These are phyloP conservation scores for Aspergillus pseudoterreus DNA, from an alignment of 2,329 filamentous ascomycete genomes.

Conservation along the genomic window DNA sequence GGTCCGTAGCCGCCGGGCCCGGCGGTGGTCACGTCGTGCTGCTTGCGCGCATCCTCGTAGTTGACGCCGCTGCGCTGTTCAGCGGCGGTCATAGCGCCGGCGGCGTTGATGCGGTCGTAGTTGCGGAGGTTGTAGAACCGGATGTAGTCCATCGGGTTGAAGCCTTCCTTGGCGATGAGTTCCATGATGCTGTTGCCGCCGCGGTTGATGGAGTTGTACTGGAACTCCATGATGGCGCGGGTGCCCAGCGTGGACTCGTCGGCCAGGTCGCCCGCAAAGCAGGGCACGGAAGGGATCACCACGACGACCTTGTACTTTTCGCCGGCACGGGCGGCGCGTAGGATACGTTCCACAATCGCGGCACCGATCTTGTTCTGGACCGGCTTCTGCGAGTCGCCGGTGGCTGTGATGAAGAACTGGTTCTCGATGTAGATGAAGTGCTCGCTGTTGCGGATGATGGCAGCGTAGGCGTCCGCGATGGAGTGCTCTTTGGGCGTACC, in stretches of 20 bases:
- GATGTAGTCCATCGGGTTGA: slow-evolving; percentile 77
- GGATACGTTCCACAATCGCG: slow-evolving; percentile 86
- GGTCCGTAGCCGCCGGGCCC: slow-evolving; percentile 43
- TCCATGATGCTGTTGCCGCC: slow-evolving; percentile 89
- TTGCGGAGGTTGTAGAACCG: slow-evolving; percentile 93
- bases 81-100: slow-evolving; percentile 30
- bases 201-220: slow-evolving; percentile 93
- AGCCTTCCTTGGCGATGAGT: slow-evolving; percentile 68
- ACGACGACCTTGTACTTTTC: slow-evolving; percentile 90
- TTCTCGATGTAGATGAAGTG: slow-evolving; percentile 98
- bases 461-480: slow-evolving; percentile 77
- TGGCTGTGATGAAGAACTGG: slow-evolving; percentile 97
- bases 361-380: slow-evolving; percentile 88
- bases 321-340: slow-evolving; percentile 73
- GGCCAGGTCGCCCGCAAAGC: slow-evolving; percentile 86
- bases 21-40: slow-evolving; percentile 45
- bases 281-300: slow-evolving; percentile 84
- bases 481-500: slow-evolving; percentile 81
- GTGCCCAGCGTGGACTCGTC: slow-evolving; percentile 82
- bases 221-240: slow-evolving; percentile 95
- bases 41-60: slow-evolving; percentile 43
- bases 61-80: slow-evolving; percentile 42
- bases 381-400: slow-evolving; percentile 76
- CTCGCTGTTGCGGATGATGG: slow-evolving; percentile 80
- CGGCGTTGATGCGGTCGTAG: slow-evolving; percentile 79